phyloP scores from a whole-genome alignment of 371 early-diverging fungal species.

The Mortierella sp. region DNA sequence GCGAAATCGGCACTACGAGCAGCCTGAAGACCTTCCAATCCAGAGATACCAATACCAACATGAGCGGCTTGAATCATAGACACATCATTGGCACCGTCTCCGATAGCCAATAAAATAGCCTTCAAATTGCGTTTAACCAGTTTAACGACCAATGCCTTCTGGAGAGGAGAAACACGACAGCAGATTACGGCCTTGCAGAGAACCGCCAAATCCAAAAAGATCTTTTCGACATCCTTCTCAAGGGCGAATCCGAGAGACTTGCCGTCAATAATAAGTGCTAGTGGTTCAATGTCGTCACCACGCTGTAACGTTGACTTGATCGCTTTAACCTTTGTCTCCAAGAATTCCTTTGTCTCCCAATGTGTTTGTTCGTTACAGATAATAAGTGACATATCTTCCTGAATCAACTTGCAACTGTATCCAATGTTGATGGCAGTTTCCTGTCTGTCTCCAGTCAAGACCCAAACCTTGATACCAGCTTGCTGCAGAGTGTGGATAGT shows the following conservation, averaged over 20 bases:
- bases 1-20: constrained; percentile 97
- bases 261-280: constrained; percentile 82
- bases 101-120: constrained; percentile 89
- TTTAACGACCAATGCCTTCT: constrained; percentile 95
- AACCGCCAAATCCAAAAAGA: constrained; percentile 82
- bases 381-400: constrained; percentile 87
- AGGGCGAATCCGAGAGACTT: constrained; percentile 77
- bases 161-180: constrained; percentile 95
- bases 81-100: constrained; percentile 99
- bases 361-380: constrained; percentile 86
- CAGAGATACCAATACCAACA: constrained; percentile 97
- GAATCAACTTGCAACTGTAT: constrained; percentile 88
- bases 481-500: constrained; percentile 96
- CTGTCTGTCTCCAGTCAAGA: constrained; percentile 94
- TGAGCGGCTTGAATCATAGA: constrained; percentile 98
- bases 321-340: constrained; percentile 80
- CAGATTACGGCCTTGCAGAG: constrained; percentile 90
- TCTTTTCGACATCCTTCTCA: constrained; percentile 76
- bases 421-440: constrained; percentile 97
- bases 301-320: constrained; percentile 69
- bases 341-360: constrained; percentile 82
- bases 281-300: constrained; percentile 73
- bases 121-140: constrained; percentile 83
- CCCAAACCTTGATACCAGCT: constrained; percentile 98
- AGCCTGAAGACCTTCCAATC: constrained; percentile 98